Evolutionary conservation across 352 stramenopile species (phyloP).

Genomic region (Globisporangium splendens): DNA sequence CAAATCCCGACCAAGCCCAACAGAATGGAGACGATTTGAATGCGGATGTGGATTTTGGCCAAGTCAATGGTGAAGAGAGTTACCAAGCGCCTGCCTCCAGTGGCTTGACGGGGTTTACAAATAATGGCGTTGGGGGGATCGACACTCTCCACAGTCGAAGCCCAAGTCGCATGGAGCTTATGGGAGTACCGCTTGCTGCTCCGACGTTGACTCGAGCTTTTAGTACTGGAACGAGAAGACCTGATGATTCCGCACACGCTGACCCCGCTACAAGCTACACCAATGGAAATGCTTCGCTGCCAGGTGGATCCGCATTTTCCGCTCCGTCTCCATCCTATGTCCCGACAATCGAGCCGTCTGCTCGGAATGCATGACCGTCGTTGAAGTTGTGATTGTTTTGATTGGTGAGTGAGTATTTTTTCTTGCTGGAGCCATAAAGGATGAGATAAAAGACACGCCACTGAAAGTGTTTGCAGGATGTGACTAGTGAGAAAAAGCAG

Average conservation of each 20-base stretch:
- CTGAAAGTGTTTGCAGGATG: neutral
- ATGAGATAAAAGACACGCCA: slow-evolving; percentile 3
- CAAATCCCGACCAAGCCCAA: slow-evolving; percentile 23
- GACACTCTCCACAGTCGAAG: slow-evolving; percentile 1
- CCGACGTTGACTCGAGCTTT: neutral
- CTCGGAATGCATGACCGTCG: slow-evolving; percentile 12
- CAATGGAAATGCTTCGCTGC: neutral
- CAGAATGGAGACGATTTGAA: slow-evolving; percentile 37
- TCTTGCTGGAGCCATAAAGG: slow-evolving; percentile 16
- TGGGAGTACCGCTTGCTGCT: neutral
- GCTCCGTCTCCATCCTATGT: neutral
- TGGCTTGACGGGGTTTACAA: neutral
- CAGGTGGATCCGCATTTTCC: neutral
- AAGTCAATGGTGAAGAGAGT: slow-evolving; percentile 14
- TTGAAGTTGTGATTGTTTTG: slow-evolving; percentile 14
- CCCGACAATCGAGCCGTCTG: slow-evolving; percentile 1
- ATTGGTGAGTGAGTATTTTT: slow-evolving; percentile 19
- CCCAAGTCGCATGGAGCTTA: neutral
- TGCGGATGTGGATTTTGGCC: slow-evolving; percentile 10
- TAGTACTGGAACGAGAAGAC: neutral
- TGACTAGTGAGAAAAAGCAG: neutral
- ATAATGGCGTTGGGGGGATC: neutral
- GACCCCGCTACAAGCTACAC: neutral
- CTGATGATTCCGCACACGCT: neutral
- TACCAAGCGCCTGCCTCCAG: slow-evolving; percentile 1